phyloP scores from a whole-genome alignment of 2,329 filamentous ascomycete species.

The Tolypocladium guangdongense region DNA sequence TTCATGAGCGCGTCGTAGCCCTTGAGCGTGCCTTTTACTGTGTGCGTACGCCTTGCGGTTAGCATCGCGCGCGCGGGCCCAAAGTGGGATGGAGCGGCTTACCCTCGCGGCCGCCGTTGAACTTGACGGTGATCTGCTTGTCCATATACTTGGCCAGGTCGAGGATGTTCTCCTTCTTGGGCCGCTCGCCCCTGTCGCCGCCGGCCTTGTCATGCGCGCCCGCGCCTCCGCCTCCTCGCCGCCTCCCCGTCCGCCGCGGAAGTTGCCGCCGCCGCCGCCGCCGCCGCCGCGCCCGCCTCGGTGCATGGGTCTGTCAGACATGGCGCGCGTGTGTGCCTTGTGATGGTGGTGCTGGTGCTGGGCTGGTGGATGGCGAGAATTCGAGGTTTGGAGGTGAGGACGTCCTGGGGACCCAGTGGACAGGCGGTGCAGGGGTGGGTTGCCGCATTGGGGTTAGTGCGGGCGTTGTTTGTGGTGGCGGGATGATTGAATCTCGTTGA shows the following conservation, averaged over 20 bases:
- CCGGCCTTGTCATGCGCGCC: slow-evolving; percentile 24
- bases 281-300: slow-evolving; percentile 27
- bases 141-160: slow-evolving; percentile 95
- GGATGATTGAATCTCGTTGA: background rate
- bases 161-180: slow-evolving; percentile 98
- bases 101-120: slow-evolving; percentile 91
- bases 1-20: slow-evolving; percentile 98
- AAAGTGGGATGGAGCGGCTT: slow-evolving; percentile 12
- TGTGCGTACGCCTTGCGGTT: background rate
- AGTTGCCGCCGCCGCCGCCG: slow-evolving; percentile 22
- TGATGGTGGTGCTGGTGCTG: background rate
- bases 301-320: slow-evolving; percentile 40
- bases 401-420: background rate
- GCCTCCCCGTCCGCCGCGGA: slow-evolving; percentile 33
- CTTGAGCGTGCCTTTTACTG: slow-evolving; percentile 60
- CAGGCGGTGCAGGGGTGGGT: background rate
- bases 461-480: no score
- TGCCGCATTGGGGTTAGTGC: background rate
- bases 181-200: slow-evolving; percentile 52
- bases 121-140: slow-evolving; percentile 90
- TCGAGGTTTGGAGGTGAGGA: background rate
- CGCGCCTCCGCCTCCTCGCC: slow-evolving; percentile 33
- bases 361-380: background rate
- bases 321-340: slow-evolving; percentile 10
- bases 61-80: slow-evolving; percentile 21